phyloP scores from a whole-genome alignment of 2,329 filamentous ascomycete species.

The Parafenestella ontariensis region DNA sequence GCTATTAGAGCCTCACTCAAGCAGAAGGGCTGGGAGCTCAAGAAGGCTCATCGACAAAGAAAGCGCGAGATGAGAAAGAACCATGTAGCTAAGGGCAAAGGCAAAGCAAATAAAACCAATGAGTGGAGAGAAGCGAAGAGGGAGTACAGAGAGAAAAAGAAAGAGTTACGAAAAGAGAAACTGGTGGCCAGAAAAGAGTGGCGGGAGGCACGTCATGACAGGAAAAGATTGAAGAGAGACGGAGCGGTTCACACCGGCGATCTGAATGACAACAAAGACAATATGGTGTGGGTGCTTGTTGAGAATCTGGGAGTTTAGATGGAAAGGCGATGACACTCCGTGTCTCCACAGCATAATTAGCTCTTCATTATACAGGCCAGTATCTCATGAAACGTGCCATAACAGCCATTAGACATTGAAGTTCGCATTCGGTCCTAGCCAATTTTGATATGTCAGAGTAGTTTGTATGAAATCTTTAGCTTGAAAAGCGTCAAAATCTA shows the following conservation, averaged over 20 bases:
- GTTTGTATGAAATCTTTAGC: too few relatives aligned
- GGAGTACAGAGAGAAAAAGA: constrained; percentile 31
- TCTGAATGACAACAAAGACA: constrained; percentile 6
- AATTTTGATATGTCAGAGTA: too few relatives aligned
- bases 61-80: constrained; percentile 30
- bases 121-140: constrained; percentile 34
- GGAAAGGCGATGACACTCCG: too few relatives aligned
- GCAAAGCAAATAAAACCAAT: constrained; percentile 26
- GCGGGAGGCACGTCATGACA: constrained; percentile 19
- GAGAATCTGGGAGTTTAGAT: constrained; percentile 29
- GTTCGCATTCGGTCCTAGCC: too few relatives aligned
- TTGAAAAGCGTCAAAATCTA: too few relatives aligned
- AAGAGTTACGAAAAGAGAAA: constrained; percentile 24
- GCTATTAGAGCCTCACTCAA: constrained; percentile 5
- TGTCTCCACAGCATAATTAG: too few relatives aligned
- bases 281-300: constrained; percentile 41
- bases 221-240: constrained; percentile 10
- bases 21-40: constrained; percentile 12
- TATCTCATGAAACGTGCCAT: too few relatives aligned
- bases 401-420: too few relatives aligned
- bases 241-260: constrained; percentile 3
- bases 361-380: too few relatives aligned
- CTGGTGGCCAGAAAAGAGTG: constrained; percentile 21
- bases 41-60: constrained; percentile 14
- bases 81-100: constrained; percentile 22